Evolutionary conservation across 225 moss, liverwort and hornwort genomes (phyloP).

Genomic region (Sphagnum tenellum): DNA sequence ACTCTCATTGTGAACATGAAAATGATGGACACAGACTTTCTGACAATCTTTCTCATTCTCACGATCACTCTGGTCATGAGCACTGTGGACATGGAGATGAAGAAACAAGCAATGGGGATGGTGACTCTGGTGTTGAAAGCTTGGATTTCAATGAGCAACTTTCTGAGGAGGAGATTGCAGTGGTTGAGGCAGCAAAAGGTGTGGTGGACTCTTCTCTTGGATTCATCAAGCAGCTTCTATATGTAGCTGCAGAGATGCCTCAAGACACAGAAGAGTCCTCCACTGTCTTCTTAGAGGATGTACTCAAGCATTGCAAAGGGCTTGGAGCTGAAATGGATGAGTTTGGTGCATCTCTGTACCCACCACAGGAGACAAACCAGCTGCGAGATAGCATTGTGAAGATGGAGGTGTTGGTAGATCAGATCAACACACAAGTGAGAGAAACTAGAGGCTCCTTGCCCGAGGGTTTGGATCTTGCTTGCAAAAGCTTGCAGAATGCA

Average conservation of each 20-base stretch:
- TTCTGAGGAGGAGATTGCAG: slow-evolving; percentile 44
- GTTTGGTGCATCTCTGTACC: slow-evolving; percentile 47
- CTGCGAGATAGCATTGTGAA: slow-evolving; percentile 25
- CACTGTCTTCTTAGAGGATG: slow-evolving; percentile 35
- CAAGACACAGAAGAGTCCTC: slow-evolving; percentile 43
- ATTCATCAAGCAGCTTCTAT: slow-evolving; percentile 47
- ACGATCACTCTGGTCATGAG: slow-evolving; percentile 17
- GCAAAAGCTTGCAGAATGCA: slow-evolving; percentile 20
- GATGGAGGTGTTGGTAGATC: slow-evolving; percentile 19
- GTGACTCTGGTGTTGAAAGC: slow-evolving; percentile 25
- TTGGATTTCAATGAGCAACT: slow-evolving; percentile 49
- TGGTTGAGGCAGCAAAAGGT: slow-evolving; percentile 39
- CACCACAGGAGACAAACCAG: slow-evolving; percentile 49
- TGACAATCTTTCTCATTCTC: slow-evolving; percentile 15
- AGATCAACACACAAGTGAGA: slow-evolving; percentile 33
- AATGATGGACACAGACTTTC: slow-evolving; percentile 13
- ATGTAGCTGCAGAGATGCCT: slow-evolving; percentile 43
- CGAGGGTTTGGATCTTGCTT: slow-evolving; percentile 24
- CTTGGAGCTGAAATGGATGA: slow-evolving; percentile 45
- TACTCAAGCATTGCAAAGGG: slow-evolving; percentile 33
- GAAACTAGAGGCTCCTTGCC: slow-evolving; percentile 32
- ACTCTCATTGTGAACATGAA: slow-evolving; percentile 23
- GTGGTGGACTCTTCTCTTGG: slow-evolving; percentile 25
- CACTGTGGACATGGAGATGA: slow-evolving; percentile 23
- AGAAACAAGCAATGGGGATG: slow-evolving; percentile 11